Percentiles rank a stretch among this genome's conserved stretches.
Conservation (phyloP, 805 yeast genomes). For the Metschnikowia continentalis region DNA sequence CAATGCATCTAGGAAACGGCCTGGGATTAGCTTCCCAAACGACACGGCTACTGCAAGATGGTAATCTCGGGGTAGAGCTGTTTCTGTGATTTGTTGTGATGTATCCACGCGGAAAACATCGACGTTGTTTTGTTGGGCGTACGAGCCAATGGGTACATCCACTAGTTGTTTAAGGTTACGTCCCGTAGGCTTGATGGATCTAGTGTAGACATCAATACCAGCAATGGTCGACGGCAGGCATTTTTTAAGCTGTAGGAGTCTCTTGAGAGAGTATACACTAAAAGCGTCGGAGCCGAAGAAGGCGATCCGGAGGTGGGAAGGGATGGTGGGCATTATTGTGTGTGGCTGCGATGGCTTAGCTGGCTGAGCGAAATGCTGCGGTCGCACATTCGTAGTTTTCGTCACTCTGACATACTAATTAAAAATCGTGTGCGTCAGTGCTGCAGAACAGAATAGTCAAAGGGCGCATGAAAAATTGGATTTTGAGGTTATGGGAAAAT, state of each 20-base stretch:
- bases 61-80: constrained; percentile 25
- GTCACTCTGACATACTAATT: not conserved
- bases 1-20: constrained; percentile 43
- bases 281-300: constrained; percentile 79
- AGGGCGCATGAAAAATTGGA: not conserved
- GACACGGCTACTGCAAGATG: constrained; percentile 87
- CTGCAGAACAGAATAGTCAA: not conserved
- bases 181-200: constrained; percentile 63
- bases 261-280: constrained; percentile 51
- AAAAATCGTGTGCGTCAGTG: not conserved
- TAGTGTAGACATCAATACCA: constrained; percentile 56
- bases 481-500: not conserved
- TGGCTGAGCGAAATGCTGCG: not conserved
- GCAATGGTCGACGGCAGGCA: constrained; percentile 20
- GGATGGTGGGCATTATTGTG: not conserved
- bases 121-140: constrained; percentile 31
- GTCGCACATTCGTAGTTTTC: not conserved
- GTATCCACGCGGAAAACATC: constrained; percentile 51
- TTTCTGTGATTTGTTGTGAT: constrained; percentile 15
- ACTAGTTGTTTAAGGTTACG: constrained; percentile 43
- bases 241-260: constrained; percentile 24
- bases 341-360: not conserved
- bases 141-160: constrained; percentile 52
- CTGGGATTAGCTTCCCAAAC: constrained; percentile 79
- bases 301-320: constrained; percentile 36